A percentile compares a stretch with the other conserved stretches of the same genome.
These are phyloP conservation scores for Parmales sp. DNA, from an alignment of 108 stramenopile genomes.

Conservation along the genomic window DNA sequence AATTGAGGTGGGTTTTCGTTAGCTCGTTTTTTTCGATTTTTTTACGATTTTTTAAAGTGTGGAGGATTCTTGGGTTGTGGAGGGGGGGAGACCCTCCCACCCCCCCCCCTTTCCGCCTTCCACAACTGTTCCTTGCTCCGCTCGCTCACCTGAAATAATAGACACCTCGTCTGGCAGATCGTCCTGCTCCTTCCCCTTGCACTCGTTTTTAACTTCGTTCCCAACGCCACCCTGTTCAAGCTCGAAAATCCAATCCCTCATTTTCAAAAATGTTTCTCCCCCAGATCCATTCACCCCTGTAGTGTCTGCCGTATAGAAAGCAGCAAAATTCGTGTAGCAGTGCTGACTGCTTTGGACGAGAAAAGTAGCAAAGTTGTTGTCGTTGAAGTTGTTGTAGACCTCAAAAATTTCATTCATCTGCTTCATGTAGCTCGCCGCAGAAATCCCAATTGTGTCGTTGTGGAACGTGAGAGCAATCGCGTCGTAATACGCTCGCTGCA, in stretches of 20 bases:
- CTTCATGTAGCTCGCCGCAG: not conserved
- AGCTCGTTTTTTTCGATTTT: too few species aligned
- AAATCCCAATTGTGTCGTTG: not conserved
- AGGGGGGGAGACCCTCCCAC: too few species aligned
- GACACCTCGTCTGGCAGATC: too few species aligned
- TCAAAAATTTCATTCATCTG: conserved; percentile 10
- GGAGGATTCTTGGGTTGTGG: too few species aligned
- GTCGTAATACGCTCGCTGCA: not conserved
- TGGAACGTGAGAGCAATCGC: conserved; percentile 1
- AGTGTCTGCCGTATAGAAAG: not conserved
- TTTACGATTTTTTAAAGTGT: too few species aligned
- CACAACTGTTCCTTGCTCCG: too few species aligned
- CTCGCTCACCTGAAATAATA: too few species aligned
- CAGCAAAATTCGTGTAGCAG: not conserved
- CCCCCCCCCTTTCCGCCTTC: too few species aligned
- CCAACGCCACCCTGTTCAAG: not conserved
- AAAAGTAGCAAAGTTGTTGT: not conserved
- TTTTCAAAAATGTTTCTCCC: not conserved
- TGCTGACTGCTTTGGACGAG: not conserved
- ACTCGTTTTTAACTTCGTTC: not conserved
- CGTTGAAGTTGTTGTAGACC: not conserved
- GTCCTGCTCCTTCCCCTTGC: not conserved
- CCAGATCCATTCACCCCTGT: not conserved
- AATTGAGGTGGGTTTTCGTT: not conserved
- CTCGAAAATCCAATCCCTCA: not conserved